Base-by-base conservation (phyloP, 345 rosid species). In the Salix udensis region DNA sequence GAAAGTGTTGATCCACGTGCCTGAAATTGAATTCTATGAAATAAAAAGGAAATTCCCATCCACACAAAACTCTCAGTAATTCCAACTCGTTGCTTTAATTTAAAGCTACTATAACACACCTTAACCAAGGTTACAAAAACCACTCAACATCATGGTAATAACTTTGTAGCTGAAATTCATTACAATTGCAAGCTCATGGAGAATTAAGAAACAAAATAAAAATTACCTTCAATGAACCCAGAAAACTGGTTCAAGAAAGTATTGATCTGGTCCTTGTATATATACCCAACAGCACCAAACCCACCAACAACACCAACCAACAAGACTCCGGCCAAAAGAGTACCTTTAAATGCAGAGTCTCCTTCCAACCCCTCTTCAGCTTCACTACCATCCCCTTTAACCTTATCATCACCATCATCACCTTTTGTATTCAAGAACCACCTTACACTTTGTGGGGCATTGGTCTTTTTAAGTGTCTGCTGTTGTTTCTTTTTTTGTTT, bases 231-330 rank as follows among this genome's bases (percentile, higher is more conserved):
- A 71, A 96, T 90, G 60, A 88, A 79, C 42, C 93, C 87, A 2
- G 98, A 96, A 79, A 96, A 91, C 71, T 91, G 97, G 72, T 75
- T 89, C 83, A 93, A 85, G 74, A 96, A 91, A 28, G 85, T 86
- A 77, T 93, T 93, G 80, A 96, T 87, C 85, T 93, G 96, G 23
- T 91, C 99, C 80, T 48, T 90, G 78, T 96, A 96, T 14, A 88
- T 46, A 83, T 89, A 96, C 4, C 98, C 99, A 69, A 83, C 91
- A 55, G 86, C 71, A 5, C 77, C 93, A 78, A 91, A 91, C 14
- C 98, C 99, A 79, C 96, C 99, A 75, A 96, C 93, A 73, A 89
- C 85, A 64, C 96, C 98, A 31, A 96, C 84, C 36, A 96, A 88
- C 80, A 96, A 81, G 9, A 92, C 88, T 4, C 97, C 98, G 4